These are phyloP conservation scores for Colletotrichum zoysiae DNA, from an alignment of 2,329 filamentous ascomycete genomes.

Conservation along the genomic window DNA sequence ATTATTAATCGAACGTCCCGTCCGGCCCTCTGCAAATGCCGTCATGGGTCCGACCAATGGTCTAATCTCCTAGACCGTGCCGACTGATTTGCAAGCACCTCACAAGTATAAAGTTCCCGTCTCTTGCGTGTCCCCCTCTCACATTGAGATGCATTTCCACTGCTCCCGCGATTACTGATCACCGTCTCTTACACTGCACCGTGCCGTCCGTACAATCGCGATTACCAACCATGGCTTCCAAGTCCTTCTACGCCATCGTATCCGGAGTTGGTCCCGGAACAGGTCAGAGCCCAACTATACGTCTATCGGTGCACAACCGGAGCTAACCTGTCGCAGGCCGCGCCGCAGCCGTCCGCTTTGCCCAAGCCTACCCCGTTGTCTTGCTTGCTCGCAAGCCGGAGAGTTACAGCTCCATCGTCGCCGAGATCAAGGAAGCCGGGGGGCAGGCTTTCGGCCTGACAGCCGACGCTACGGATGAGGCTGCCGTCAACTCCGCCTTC, in stretches of 20 bases:
- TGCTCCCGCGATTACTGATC: neutral
- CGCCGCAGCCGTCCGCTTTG: slow-evolving; percentile 68
- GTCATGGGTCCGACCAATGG: slow-evolving; percentile 38
- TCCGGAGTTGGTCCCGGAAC: slow-evolving; percentile 81
- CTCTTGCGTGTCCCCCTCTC: neutral
- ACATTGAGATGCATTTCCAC: neutral
- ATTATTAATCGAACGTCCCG: slow-evolving; percentile 38
- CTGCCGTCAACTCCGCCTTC: slow-evolving; percentile 62
- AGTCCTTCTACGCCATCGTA: slow-evolving; percentile 71
- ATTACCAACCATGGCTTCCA: slow-evolving; percentile 47
- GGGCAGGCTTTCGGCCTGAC: slow-evolving; percentile 79
- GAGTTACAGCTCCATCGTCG: slow-evolving; percentile 74
- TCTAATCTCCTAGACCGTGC: slow-evolving; percentile 17
- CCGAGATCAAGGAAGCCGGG: slow-evolving; percentile 75
- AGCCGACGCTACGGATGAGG: slow-evolving; percentile 70
- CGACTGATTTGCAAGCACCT: slow-evolving; percentile 7
- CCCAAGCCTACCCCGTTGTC: slow-evolving; percentile 77
- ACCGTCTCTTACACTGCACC: neutral
- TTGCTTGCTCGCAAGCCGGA: slow-evolving; percentile 77
- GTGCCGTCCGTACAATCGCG: neutral
- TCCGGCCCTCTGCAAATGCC: slow-evolving; percentile 35
- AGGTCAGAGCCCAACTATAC: slow-evolving; percentile 56
- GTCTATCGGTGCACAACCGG: slow-evolving; percentile 72
- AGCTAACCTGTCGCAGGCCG: slow-evolving; percentile 51
- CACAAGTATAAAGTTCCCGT: slow-evolving; percentile 13